A percentile compares a stretch with the other conserved stretches of the same genome.
phyloP scores from a whole-genome alignment of 2,329 filamentous ascomycete genomes.

The Thielaviopsis populi region DNA sequence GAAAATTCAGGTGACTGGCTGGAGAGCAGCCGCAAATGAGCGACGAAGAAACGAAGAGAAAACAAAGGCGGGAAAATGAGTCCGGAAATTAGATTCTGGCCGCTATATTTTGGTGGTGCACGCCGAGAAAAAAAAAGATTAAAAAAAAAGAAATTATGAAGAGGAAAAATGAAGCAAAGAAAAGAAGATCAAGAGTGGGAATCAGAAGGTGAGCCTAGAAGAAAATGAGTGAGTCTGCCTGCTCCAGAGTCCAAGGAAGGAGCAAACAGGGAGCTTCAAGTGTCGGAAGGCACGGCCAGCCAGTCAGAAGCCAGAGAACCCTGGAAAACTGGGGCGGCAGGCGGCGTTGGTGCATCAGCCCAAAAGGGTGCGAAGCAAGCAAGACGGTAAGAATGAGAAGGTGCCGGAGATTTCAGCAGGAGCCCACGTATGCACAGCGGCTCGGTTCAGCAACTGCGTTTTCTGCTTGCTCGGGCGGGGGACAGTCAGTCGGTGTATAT shows the following conservation, averaged over 20 bases:
- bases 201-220: slow-evolving; percentile 21
- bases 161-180: background rate
- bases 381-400: background rate
- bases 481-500: background rate
- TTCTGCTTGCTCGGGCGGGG: background rate
- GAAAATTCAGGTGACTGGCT: slow-evolving; percentile 15
- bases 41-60: slow-evolving; percentile 4
- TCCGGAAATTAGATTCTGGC: background rate
- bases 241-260: background rate
- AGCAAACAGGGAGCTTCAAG: slow-evolving; percentile 1
- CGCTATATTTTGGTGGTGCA: background rate
- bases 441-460: background rate
- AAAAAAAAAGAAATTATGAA: background rate
- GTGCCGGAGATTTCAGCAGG: background rate
- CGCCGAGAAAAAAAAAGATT: background rate
- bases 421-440: background rate
- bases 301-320: background rate
- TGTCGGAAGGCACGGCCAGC: background rate
- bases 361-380: background rate
- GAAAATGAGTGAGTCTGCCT: background rate
- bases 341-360: background rate
- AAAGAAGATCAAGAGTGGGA: slow-evolving; percentile 15
- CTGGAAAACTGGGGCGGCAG: background rate
- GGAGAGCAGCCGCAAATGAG: slow-evolving; percentile 15
- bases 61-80: background rate